Evolutionary conservation across 2,329 filamentous ascomycete species (phyloP), one percentile per base, ranked within the genome.

Genomic region (Scytalidium lignicola): DNA sequence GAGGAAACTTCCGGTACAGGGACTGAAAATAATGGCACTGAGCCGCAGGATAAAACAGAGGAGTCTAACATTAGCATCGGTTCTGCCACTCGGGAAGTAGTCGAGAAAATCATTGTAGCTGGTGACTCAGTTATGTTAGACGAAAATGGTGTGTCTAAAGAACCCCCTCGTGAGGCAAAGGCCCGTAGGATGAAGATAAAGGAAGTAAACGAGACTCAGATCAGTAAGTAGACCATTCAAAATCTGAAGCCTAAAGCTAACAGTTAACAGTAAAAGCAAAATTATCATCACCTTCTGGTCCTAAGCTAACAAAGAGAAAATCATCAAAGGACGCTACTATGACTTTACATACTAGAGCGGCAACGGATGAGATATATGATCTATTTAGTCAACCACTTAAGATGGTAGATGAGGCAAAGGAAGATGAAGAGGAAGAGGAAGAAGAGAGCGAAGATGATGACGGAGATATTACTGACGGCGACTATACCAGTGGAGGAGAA

Each of bases 361-460:
- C 93, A 3, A 96, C 92, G 54, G 91, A 97, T 59, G 93, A 99
- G 59, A 96, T 99, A 46, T 97, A 97, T 62, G 90, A 90, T 50
- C 89, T 99, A 43, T 99, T 97, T 70, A 97, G 93, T 62, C 88
- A 93, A 50, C 92, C 93, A 1, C 67, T 92, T 18, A 69, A 71
- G 49, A 65, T 56, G 52, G 62, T 56, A 15, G 62, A 46, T 43
- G 55, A 49, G 23, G 57, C 62, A 43, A 62, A 67, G 23, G 61
- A 65, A 1, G 61, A 69, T 15, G 67, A 68, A 22, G 66, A 69
- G 21, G 80, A 80, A 15, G 79, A 79, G 13, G 32, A 37, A 9
- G 15, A n/a, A 7, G 32, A 37, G 15, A 80, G 75, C 50, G 79
- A 80, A 23, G 76, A 87, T 55, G 86, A 90, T 57, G 75, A 69